A percentile compares a stretch with the other conserved stretches of the same genome.
Evolutionary conservation across 306 rosid genomes (phyloP).

Genomic region (Fragaria nilgerrensis): DNA sequence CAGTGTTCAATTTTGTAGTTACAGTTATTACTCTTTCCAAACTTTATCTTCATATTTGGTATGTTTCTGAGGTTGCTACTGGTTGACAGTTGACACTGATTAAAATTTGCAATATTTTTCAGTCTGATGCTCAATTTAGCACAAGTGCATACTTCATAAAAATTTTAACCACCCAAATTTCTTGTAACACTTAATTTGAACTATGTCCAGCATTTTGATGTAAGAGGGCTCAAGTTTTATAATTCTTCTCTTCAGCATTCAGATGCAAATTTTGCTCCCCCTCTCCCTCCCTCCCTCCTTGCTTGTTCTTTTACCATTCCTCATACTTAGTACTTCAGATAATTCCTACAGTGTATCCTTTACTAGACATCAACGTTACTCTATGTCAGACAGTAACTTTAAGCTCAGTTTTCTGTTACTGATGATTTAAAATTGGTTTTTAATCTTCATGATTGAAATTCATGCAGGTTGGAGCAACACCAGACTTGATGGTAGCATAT

Average conservation of each 20-base stretch:
- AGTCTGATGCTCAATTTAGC: not conserved
- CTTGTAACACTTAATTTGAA: not conserved
- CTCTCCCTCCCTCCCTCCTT: not conserved
- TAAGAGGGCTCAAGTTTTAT: not conserved
- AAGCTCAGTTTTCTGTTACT: constrained; percentile 5
- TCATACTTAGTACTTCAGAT: not conserved
- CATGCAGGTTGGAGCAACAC: constrained; percentile 91
- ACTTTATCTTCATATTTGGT: not conserved
- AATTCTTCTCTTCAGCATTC: not conserved
- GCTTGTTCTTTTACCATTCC: not conserved
- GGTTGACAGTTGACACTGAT: not conserved
- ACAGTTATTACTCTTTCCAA: constrained; percentile 7
- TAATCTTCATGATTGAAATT: constrained; percentile 27
- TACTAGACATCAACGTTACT: not conserved
- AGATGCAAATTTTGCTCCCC: not conserved
- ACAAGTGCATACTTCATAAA: not conserved
- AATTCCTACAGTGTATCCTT: not conserved
- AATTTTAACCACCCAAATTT: not conserved
- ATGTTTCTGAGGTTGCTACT: constrained; percentile 4
- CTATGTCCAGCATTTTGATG: not conserved
- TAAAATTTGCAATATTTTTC: not conserved
- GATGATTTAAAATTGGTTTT: constrained; percentile 16
- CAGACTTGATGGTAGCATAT: constrained; percentile 91
- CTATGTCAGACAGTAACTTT: not conserved
- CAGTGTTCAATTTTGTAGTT: constrained; percentile 18